phyloP scores from a whole-genome alignment of 2,329 filamentous ascomycete species.

The Penicillium sp. region DNA sequence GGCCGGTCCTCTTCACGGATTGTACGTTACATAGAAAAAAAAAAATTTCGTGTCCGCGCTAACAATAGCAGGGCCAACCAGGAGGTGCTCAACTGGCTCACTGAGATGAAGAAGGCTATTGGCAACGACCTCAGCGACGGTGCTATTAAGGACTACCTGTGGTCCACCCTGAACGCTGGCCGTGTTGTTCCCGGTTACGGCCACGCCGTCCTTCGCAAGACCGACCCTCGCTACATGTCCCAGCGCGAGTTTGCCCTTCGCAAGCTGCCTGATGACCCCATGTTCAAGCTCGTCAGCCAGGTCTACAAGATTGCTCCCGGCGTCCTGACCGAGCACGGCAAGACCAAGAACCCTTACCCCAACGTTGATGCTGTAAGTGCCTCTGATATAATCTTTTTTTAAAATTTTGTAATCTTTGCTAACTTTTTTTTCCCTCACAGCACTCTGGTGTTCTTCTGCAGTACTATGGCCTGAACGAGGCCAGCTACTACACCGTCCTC shows the following conservation, averaged over 20 bases:
- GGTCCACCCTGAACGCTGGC: conserved; percentile 93
- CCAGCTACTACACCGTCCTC: conserved; percentile 99
- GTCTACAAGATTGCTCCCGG: conserved; percentile 99
- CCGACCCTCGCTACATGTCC: conserved; percentile 96
- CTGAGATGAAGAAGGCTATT: conserved; percentile 95
- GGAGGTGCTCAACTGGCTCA: conserved; percentile 98
- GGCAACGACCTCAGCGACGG: conserved; percentile 95
- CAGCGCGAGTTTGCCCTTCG: conserved; percentile 96
- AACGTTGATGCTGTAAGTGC: conserved; percentile 82
- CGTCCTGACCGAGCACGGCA: conserved; percentile 98
- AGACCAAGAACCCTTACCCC: conserved; percentile 99
- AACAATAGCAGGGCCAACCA: conserved; percentile 74
- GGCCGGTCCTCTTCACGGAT: conserved; percentile 95
- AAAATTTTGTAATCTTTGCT: conserved; percentile 9
- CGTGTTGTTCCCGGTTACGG: conserved; percentile 98
- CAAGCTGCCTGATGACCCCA: conserved; percentile 94
- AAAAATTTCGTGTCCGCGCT: no score
- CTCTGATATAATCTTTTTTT: background rate
- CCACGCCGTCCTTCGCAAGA: conserved; percentile 99
- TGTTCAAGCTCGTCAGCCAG: conserved; percentile 99
- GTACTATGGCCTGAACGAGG: conserved; percentile 98
- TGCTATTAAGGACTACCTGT: conserved; percentile 98
- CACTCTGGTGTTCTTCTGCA: conserved; percentile 99
- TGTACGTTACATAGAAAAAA: conserved; percentile 55
- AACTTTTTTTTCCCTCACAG: conserved; percentile 31